A percentile compares a stretch with the other conserved stretches of the same genome.
Evolutionary conservation across 1,284 basidiomycete genomes (phyloP).

Genomic region (Ganoderma resinaceum): DNA sequence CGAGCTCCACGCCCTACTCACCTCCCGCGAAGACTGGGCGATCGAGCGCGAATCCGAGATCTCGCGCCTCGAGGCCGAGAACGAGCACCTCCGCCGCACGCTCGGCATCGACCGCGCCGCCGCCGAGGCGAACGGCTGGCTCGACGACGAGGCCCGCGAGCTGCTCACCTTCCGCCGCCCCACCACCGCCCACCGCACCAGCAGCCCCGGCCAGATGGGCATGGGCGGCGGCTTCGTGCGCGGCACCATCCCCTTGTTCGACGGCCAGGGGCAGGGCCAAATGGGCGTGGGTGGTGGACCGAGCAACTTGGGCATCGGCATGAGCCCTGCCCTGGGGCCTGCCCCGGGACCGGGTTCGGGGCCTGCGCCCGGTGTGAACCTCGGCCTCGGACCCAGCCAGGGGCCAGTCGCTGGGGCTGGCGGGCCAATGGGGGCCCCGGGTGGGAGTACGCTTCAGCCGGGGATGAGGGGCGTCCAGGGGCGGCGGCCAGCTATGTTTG

Average conservation of each 20-base stretch:
- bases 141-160: constrained; percentile 42
- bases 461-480: constrained; percentile 40
- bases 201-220: constrained; percentile 21
- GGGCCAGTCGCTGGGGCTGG: constrained; percentile 9
- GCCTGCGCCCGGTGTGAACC: constrained; percentile 10
- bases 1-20: constrained; percentile 39
- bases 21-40: constrained; percentile 76
- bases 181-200: constrained; percentile 18
- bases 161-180: constrained; percentile 30
- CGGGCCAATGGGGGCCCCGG: constrained; percentile 9
- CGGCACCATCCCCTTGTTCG: constrained; percentile 19
- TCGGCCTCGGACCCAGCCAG: constrained; percentile 12
- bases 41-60: constrained; percentile 87
- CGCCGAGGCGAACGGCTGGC: constrained; percentile 55
- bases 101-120: constrained; percentile 73
- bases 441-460: constrained; percentile 27
- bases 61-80: constrained; percentile 80
- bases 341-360: constrained; percentile 9
- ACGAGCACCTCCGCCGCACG: constrained; percentile 75
- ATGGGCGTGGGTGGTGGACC: neutral
- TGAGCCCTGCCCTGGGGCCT: constrained; percentile 21
- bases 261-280: constrained; percentile 13
- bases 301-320: constrained; percentile 12
- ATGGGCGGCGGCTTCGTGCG: constrained; percentile 15
- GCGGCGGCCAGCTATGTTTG: constrained; percentile 42